Conservation (phyloP, 257 asterid genomes). For the Rehmannia glutinosa region DNA sequence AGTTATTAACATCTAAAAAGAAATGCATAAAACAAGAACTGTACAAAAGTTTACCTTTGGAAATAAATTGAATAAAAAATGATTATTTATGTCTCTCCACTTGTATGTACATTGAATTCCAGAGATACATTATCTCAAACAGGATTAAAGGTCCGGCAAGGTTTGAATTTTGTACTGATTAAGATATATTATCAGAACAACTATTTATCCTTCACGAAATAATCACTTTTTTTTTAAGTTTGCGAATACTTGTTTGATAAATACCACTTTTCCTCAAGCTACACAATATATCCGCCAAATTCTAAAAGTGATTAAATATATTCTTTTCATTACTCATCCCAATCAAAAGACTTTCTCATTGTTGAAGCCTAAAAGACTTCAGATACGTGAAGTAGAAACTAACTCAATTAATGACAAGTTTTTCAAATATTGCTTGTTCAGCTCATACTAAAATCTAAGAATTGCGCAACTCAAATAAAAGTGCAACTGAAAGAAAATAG, state of each 20-base stretch:
- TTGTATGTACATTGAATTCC: neutral
- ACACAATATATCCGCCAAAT: neutral
- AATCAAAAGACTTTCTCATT: neutral
- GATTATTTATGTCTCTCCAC: neutral
- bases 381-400: neutral
- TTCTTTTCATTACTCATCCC: neutral
- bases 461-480: neutral
- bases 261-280: neutral
- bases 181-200: neutral
- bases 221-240: too few relatives aligned
- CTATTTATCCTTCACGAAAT: too few relatives aligned
- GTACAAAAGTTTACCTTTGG: neutral
- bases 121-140: neutral
- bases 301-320: neutral
- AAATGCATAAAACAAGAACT: neutral
- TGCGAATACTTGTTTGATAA: neutral
- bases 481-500: neutral
- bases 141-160: neutral
- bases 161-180: neutral
- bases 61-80: neutral
- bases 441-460: neutral
- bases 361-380: neutral
- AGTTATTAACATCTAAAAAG: neutral
- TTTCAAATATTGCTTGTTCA: neutral
- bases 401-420: neutral